phyloP scores from a whole-genome alignment of 139 green algal genomes.

The Coelastrella sp. region DNA sequence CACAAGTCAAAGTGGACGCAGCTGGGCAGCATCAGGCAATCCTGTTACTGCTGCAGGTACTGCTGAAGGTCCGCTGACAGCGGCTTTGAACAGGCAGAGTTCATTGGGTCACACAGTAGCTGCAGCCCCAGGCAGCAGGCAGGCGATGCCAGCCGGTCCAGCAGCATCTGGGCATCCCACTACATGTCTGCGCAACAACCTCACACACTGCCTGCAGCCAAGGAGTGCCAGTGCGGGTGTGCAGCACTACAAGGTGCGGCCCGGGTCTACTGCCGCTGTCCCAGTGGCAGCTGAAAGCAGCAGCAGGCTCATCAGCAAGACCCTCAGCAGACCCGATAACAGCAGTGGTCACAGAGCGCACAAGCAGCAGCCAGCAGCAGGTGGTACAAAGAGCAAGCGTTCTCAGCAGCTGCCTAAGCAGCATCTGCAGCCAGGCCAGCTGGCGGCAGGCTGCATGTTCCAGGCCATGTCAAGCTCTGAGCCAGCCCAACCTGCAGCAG shows the following conservation, averaged over 20 bases:
- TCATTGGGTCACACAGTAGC: neutral
- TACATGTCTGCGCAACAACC: too few species aligned
- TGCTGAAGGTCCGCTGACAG: conserved; percentile 1
- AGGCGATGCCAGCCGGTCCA: neutral
- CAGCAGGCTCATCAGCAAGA: neutral
- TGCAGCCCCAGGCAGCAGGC: neutral
- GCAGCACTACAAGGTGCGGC: too few species aligned
- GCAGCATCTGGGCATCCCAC: neutral
- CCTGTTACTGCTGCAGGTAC: neutral
- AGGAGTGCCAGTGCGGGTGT: too few species aligned
- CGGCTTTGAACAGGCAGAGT: conserved; percentile 9
- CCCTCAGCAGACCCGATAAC: neutral
- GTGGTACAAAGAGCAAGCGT: neutral
- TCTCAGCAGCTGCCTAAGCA: neutral
- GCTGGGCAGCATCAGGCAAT: neutral
- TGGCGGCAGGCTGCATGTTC: neutral
- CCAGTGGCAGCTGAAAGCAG: neutral
- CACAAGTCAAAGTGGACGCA: neutral
- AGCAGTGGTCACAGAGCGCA: neutral
- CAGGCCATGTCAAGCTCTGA: neutral
- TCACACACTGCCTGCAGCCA: too few species aligned
- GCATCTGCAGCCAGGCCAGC: neutral
- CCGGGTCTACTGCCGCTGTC: neutral
- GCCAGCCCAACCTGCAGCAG: neutral
- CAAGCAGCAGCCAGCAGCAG: neutral